Conservation (phyloP, 768 basidiomycete species). For the Trametes gibbosa region DNA sequence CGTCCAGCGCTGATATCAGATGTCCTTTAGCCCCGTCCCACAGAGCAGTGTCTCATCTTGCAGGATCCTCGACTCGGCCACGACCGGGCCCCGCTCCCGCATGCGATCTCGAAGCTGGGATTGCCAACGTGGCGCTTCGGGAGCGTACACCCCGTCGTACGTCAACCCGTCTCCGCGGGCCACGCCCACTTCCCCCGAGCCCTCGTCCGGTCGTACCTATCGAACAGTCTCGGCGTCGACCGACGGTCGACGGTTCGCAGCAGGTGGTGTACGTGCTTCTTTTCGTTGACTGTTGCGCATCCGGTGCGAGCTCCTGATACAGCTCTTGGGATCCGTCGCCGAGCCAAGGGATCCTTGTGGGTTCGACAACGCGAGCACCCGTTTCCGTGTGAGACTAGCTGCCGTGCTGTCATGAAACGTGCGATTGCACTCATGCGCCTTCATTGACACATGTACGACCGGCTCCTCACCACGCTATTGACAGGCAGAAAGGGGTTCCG, state of each 20-base stretch:
- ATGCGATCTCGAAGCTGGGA: too few species aligned
- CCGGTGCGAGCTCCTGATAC: conserved; percentile 2
- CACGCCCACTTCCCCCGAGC: not conserved
- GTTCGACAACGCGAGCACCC: not conserved
- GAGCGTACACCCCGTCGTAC: too few species aligned
- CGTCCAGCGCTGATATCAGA: not conserved
- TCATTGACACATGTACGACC: not conserved
- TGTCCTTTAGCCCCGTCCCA: not conserved
- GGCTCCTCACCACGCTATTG: not conserved
- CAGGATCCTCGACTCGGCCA: too few species aligned
- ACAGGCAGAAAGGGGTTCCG: not conserved
- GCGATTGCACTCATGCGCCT: conserved; percentile 3
- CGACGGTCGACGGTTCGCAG: not conserved
- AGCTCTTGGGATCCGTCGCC: not conserved
- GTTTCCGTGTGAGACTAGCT: conserved; percentile 2
- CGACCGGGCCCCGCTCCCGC: too few species aligned
- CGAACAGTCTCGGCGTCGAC: not conserved
- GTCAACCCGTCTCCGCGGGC: not conserved
- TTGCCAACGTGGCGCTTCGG: too few species aligned
- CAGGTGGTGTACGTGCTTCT: not conserved
- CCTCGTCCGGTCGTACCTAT: not conserved
- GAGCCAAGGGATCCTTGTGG: not conserved
- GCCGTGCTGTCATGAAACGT: not conserved
- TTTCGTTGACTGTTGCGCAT: not conserved
- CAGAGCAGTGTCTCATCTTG: not conserved